Conservation (phyloP, 352 stramenopile species). For the Phytophthora hibernalis region DNA sequence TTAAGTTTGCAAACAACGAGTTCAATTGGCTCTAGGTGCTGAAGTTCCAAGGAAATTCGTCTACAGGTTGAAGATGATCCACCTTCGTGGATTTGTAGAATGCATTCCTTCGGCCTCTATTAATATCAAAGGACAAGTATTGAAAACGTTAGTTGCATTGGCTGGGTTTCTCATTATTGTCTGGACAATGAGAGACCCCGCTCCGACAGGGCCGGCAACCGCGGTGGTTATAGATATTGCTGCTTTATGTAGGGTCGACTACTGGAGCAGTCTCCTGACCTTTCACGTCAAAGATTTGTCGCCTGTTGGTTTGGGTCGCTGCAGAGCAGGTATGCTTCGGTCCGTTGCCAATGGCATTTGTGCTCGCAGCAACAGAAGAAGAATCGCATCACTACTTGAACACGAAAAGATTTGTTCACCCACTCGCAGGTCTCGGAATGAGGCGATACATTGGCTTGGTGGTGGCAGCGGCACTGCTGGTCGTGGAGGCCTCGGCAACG, state of each 20-base stretch:
- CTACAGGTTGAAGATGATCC: not conserved
- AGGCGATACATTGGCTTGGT: constrained; percentile 19
- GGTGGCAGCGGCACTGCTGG: not conserved
- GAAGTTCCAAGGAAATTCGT: not conserved
- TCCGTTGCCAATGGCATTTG: not conserved
- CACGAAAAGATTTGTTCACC: not conserved
- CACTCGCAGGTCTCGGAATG: constrained; percentile 18
- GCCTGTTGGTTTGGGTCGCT: constrained; percentile 19
- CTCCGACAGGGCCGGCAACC: no score
- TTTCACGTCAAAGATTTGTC: constrained; percentile 27
- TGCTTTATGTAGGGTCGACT: constrained; percentile 10
- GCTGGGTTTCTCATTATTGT: no score
- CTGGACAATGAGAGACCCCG: no score
- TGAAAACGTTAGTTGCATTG: no score
- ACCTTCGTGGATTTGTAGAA: no score
- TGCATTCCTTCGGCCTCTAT: no score
- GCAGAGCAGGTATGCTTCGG: not conserved
- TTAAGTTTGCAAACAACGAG: not conserved
- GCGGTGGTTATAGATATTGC: constrained; percentile 18
- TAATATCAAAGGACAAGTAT: no score
- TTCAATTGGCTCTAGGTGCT: no score
- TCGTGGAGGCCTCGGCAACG: not conserved
- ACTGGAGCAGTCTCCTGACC: constrained; percentile 27
- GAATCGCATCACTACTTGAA: not conserved
- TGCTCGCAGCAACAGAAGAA: not conserved